These are phyloP conservation scores for Westerdykella sp. DNA, from an alignment of 2,329 filamentous ascomycete species.

Conservation along the genomic window DNA sequence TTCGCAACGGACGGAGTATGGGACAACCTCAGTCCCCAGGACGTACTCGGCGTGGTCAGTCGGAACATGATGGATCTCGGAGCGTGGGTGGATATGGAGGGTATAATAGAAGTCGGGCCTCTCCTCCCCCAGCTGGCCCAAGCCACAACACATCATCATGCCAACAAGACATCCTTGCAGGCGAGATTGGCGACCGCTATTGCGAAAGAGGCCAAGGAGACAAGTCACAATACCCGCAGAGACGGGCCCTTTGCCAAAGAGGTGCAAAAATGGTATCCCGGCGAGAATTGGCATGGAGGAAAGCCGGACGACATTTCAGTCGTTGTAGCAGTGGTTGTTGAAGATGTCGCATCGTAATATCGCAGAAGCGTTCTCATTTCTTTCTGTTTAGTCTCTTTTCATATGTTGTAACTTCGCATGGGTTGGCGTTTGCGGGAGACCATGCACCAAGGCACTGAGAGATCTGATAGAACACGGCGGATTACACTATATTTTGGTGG, in stretches of 20 bases:
- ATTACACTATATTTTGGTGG: no score
- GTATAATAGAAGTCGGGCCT: constrained; percentile 49
- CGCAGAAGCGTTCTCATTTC: neutral
- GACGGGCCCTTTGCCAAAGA: constrained; percentile 95
- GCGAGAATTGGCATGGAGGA: constrained; percentile 81
- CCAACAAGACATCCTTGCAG: constrained; percentile 57
- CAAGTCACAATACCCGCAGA: constrained; percentile 71
- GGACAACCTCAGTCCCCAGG: constrained; percentile 90
- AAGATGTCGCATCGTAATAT: constrained; percentile 10
- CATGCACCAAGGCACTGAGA: no score
- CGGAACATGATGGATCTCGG: constrained; percentile 65
- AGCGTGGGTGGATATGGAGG: constrained; percentile 62
- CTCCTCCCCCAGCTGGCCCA: constrained; percentile 51
- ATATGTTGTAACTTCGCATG: constrained; percentile 9
- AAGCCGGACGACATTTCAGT: constrained; percentile 96
- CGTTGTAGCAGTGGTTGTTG: constrained; percentile 54
- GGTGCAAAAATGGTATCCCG: constrained; percentile 78
- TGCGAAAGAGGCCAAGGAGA: constrained; percentile 73
- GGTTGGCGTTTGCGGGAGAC: constrained; percentile 16
- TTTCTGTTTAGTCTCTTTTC: constrained; percentile 4
- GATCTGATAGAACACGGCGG: no score
- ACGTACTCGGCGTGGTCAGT: constrained; percentile 75
- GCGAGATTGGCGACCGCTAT: constrained; percentile 73
- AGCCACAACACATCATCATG: constrained; percentile 39
- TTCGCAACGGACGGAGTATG: constrained; percentile 93